Conservation (phyloP, 805 yeast genomes). For the Pichia cephalocereana region DNA sequence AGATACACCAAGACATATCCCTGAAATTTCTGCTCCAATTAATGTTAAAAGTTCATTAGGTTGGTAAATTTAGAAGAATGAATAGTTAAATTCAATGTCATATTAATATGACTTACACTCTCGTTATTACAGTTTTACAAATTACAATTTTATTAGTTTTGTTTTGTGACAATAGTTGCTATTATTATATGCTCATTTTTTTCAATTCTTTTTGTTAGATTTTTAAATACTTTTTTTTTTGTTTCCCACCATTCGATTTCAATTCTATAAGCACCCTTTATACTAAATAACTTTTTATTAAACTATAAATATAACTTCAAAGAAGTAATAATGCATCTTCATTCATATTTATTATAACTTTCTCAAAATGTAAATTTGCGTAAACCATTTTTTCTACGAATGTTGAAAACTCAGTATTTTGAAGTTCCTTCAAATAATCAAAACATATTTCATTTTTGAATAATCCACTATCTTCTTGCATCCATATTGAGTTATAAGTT, state of each 20-base stretch:
- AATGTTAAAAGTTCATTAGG: conserved; percentile 66
- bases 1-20: conserved; percentile 25
- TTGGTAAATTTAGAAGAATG: conserved; percentile 32
- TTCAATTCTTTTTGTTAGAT: not conserved
- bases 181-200: not conserved
- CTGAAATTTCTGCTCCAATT: conserved; percentile 57
- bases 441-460: conserved; percentile 10
- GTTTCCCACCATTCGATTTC: too few species aligned
- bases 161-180: too few species aligned
- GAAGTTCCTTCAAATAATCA: conserved; percentile 6
- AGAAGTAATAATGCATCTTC: conserved; percentile 14
- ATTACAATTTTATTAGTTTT: not conserved
- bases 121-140: not conserved
- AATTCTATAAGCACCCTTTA: too few species aligned
- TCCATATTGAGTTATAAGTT: conserved; percentile 1
- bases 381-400: conserved; percentile 1
- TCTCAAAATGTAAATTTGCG: conserved; percentile 13
- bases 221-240: not conserved
- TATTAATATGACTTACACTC: too few species aligned
- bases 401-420: not conserved
- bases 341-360: conserved; percentile 14
- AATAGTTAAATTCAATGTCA: too few species aligned
- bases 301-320: not conserved
- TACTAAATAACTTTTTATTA: not conserved
- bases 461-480: conserved; percentile 2